A percentile compares a stretch with the other conserved stretches of the same genome.
phyloP scores from a whole-genome alignment of 352 stramenopile species.

The Phytophthora vignae region DNA sequence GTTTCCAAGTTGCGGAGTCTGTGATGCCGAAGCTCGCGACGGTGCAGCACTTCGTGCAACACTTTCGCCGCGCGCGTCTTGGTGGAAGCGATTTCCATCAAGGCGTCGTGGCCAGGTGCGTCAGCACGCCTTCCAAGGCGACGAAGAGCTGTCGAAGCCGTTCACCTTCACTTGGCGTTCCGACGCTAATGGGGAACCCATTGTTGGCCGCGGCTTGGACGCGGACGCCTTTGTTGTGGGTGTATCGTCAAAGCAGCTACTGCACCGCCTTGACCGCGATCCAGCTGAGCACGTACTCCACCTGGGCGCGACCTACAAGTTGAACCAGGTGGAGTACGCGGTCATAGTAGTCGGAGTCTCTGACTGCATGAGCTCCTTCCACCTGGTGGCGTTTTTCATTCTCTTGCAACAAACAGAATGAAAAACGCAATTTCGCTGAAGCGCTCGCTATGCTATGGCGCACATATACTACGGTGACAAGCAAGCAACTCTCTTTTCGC shows the following conservation, averaged over 20 bases:
- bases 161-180: slow-evolving; percentile 11
- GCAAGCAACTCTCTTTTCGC: neutral
- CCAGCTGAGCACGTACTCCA: slow-evolving; percentile 12
- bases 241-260: slow-evolving; percentile 4
- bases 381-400: too few species aligned
- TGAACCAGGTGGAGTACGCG: slow-evolving; percentile 22
- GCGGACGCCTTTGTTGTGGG: slow-evolving; percentile 5
- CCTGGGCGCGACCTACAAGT: slow-evolving; percentile 33
- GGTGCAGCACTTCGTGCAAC: slow-evolving; percentile 19
- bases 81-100: slow-evolving; percentile 19
- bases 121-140: slow-evolving; percentile 2
- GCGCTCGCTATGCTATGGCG: too few species aligned
- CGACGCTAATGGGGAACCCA: neutral
- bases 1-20: slow-evolving; percentile 2
- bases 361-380: slow-evolving; percentile 24
- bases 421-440: too few species aligned
- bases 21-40: neutral
- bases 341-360: slow-evolving; percentile 30
- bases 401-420: too few species aligned
- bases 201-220: slow-evolving; percentile 6
- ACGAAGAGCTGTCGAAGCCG: neutral
- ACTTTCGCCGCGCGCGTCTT: slow-evolving; percentile 3
- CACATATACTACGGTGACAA: too few species aligned
- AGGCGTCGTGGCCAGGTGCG: neutral
- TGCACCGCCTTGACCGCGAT: slow-evolving; percentile 5